Base-by-base conservation (phyloP, 2,329 filamentous ascomycete genomes). In the Pseudogymnoascus sp. region DNA sequence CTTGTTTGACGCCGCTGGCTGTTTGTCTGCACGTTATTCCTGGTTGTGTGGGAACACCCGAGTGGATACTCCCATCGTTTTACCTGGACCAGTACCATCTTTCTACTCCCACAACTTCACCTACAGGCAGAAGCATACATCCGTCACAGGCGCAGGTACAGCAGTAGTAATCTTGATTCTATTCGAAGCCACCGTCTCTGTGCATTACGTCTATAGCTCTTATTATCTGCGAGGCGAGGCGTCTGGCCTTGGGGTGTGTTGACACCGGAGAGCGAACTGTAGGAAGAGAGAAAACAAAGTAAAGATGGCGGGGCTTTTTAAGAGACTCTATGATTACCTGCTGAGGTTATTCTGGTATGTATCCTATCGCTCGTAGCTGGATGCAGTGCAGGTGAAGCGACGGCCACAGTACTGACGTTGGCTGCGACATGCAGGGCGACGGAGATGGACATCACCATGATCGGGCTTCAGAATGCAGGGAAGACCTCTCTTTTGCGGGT, bases 391-490 rank as follows among this genome's bases (percentile, higher is more conserved):
- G 12, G 36, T 37, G 36, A 14, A 37, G 36, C 39, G 10, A 14
- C 26, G 26, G 11, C 16, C 16, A 6, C 16, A 11, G 37, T 16
- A 39, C 16, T 51, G 45, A 51, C 45, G 6, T 51, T 51, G 45
- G 45, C 6, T 63, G 23, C 31, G 23, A 73, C 68, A 63, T 65
- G 59, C 71, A 97, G 93, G 95, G 92, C 93, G 70, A 96, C 93
- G 69, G 95, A 99, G 81, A 97, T 99, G 93, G 95, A 99, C 79
- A 93, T 99, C 75, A 97, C 95, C 70, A 96, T 99, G 89, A 93
- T 99, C 75, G 95, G 95, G 23, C 80, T 99, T 74, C 95, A 99
- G 76, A 97, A 97, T 79, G 95, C 95, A 65, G 95, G 95, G 73
- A 99, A 99, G 80, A 97, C 95, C 40, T 97, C 93, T 67, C 78